These are phyloP conservation scores for Ceratocystis papillata DNA, from an alignment of 2,329 filamentous ascomycete genomes.

Conservation along the genomic window DNA sequence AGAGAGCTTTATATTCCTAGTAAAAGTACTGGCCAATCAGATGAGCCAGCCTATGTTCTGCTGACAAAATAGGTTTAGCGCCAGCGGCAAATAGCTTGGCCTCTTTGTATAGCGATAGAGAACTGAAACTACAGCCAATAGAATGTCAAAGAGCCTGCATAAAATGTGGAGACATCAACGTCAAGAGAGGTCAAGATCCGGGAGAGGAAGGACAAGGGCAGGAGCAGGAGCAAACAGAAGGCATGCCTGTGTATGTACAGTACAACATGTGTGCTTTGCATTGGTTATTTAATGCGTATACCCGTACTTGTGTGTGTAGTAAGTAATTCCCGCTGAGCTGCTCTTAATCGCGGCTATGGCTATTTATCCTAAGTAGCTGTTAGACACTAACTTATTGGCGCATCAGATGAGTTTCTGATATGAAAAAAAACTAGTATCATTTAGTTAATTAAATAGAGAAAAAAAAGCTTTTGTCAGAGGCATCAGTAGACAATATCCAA, in stretches of 20 bases:
- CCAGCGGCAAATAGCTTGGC: constrained; percentile 18
- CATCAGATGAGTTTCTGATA: no score
- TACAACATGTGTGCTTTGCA: not conserved
- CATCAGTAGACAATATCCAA: not conserved
- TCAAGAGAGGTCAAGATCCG: not conserved
- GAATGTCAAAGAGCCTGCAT: not conserved
- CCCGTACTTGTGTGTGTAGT: no score
- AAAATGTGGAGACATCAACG: constrained; percentile 3
- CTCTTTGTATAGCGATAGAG: not conserved
- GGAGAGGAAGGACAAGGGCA: not conserved
- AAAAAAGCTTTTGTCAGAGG: no score
- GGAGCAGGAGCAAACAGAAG: not conserved
- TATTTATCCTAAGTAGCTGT: no score
- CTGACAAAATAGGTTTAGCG: constrained; percentile 20
- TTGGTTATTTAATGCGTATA: not conserved
- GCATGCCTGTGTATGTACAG: not conserved
- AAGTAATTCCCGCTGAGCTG: no score
- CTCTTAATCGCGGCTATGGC: no score
- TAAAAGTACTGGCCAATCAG: constrained; percentile 12
- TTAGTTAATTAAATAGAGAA: no score
- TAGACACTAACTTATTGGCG: no score
- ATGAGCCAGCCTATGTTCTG: not conserved
- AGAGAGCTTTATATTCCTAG: not conserved
- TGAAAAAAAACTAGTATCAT: no score
- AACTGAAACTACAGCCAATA: not conserved